Conservation (phyloP, 2,329 filamentous ascomycete species). For the Ophiostoma quercus region DNA sequence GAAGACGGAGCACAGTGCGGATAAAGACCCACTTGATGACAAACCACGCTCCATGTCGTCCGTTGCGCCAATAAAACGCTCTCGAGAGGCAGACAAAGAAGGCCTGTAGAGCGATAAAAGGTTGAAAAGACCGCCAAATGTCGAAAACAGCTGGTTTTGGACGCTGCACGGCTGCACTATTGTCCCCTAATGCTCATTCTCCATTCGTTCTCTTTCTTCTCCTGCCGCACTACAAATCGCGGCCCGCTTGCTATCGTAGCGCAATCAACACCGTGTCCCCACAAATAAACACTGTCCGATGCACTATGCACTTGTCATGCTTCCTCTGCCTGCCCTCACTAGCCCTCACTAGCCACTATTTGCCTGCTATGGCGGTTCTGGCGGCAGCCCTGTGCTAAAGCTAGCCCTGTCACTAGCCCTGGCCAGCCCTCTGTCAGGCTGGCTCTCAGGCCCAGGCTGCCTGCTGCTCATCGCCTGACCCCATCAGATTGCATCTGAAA, state of each 20-base stretch:
- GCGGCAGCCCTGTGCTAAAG: conserved; percentile 9
- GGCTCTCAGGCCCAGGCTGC: not conserved
- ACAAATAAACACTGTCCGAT: not conserved
- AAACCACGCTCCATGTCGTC: not conserved
- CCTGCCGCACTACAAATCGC: not conserved
- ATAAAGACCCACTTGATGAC: conserved; percentile 1
- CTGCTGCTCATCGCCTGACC: not conserved
- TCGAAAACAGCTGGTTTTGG: not conserved
- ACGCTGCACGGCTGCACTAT: not conserved
- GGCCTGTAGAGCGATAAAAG: not conserved
- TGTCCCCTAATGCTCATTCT: not conserved
- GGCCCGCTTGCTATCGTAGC: not conserved
- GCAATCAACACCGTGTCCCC: not conserved
- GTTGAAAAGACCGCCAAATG: not conserved
- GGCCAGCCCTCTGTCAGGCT: not conserved
- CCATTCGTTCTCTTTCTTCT: not conserved
- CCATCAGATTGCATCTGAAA: not conserved
- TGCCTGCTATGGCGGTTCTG: not conserved
- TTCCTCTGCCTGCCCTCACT: not conserved
- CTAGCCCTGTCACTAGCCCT: conserved; percentile 4
- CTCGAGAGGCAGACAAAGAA: not conserved
- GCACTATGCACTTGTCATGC: not conserved
- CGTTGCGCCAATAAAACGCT: not conserved
- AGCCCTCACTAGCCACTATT: not conserved
- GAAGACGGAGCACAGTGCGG: not conserved